Evolutionary conservation across 345 rosid species (phyloP), one percentile per base, ranked within the genome.

Genomic region (Rubroshorea leprosula): DNA sequence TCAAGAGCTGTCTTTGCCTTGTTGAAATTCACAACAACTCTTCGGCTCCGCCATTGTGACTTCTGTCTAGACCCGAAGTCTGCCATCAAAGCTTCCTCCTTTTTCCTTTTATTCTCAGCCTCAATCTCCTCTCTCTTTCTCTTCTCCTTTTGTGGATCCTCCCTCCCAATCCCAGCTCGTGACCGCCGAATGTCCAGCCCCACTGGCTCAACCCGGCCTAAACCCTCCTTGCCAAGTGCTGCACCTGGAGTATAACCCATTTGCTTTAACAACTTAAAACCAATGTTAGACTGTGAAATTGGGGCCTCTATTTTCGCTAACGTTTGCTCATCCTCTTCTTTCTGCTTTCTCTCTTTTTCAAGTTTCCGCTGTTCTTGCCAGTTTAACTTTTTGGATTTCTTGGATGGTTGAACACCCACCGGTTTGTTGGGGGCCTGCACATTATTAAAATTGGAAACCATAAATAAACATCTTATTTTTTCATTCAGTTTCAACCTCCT

Each of bases 221-320:
- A 68, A 3, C 92, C 92, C 60, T 85, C 81, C 73, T 83, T 93
- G 44, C 95, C 95, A 65, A 92, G 78, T 47, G 96, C 80, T 0
- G 79, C 76, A n/a, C 96, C 97, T 9, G 99, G 99, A 44, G 61
- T 80, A 72, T 89, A 90, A 67, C 99, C 97, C 97, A 93, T 93
- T 64, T 79, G 90, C 79, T 85, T 79, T 58, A 93, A 73, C 72
- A 93, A 67, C 80, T 89, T 90, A 72, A 85, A 93, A 43, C 96
- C 99, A 11, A 89, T 72, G 63, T 89, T 93, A 47, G 92, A 80
- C 51, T 85, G 89, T 1, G 90, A 86, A 52, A 92, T 89, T 0
- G 96, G 90, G 39, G 87, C 83, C 26, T 84, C 90, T 19, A 84
- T 79, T 13, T 71, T 85, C 18, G 88, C 81, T 31, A 87, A 61